Conservation (phyloP, 2,329 filamentous ascomycete species). For the Ophiocordyceps unilateralis region DNA sequence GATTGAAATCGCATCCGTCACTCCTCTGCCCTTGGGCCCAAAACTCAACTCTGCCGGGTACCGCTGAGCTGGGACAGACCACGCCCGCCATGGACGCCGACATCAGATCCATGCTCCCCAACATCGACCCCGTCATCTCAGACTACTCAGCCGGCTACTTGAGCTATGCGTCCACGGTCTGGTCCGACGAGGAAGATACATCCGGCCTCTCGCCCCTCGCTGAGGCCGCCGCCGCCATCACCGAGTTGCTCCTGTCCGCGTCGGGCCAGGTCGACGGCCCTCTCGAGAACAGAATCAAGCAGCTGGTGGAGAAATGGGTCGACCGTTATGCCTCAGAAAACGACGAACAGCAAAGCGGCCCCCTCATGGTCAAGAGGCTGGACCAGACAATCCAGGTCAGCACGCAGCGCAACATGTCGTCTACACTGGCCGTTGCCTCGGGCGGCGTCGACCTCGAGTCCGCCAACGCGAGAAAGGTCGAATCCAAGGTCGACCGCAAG, state of each 20-base stretch:
- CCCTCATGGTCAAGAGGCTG: conserved; percentile 64
- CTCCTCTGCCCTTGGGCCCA: too few species aligned
- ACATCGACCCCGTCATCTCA: conserved; percentile 74
- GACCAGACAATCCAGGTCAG: conserved; percentile 93
- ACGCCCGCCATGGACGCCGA: conserved; percentile 57
- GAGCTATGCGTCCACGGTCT: conserved; percentile 77
- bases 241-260: conserved; percentile 83
- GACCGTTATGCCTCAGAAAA: conserved; percentile 60
- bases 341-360: conserved; percentile 53
- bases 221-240: conserved; percentile 71
- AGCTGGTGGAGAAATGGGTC: conserved; percentile 81
- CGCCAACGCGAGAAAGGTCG: conserved; percentile 80
- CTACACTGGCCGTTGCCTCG: conserved; percentile 74
- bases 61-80: background rate
- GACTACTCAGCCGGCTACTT: conserved; percentile 92
- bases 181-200: conserved; percentile 55
- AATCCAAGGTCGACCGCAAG: conserved; percentile 95
- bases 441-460: conserved; percentile 84
- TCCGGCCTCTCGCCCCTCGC: conserved; percentile 57
- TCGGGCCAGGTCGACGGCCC: conserved; percentile 61
- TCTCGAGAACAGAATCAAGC: conserved; percentile 62
- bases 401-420: conserved; percentile 88
- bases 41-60: background rate
- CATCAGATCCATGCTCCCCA: conserved; percentile 67
- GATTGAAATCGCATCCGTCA: too few species aligned